phyloP scores from a whole-genome alignment of 306 rosid species.

The Pachyrhizus erosus region DNA sequence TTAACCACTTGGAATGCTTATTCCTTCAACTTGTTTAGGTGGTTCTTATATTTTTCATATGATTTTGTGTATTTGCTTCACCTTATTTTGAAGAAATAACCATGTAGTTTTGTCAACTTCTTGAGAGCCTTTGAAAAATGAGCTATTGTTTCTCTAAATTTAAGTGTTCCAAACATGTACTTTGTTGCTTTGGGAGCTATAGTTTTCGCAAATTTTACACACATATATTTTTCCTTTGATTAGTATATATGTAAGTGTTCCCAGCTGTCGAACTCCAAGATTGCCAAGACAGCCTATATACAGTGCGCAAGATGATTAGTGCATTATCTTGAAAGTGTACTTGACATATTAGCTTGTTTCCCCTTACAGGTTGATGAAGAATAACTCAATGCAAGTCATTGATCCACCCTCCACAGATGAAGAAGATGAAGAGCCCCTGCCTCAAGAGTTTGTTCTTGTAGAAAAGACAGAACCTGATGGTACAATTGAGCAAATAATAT shows the following conservation, averaged over 20 bases:
- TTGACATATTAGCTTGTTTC: constrained; percentile 10
- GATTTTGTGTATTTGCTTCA: neutral
- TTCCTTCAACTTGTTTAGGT: constrained; percentile 7
- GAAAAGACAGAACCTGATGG: constrained; percentile 86
- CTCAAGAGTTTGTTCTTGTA: constrained; percentile 86
- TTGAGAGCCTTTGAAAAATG: neutral
- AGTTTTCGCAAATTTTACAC: neutral
- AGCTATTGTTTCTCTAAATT: neutral
- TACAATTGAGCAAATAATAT: constrained; percentile 79
- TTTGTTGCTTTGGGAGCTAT: neutral
- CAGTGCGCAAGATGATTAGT: constrained; percentile 21
- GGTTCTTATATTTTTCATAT: constrained; percentile 12
- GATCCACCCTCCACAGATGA: constrained; percentile 62
- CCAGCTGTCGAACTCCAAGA: constrained; percentile 18
- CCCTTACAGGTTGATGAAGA: constrained; percentile 65
- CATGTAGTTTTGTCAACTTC: neutral
- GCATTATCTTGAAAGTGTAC: constrained; percentile 10
- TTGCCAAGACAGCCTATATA: neutral
- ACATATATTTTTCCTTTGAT: too few species aligned
- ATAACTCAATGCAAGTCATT: constrained; percentile 70
- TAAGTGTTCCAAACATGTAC: neutral
- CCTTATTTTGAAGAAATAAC: neutral
- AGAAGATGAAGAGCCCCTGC: constrained; percentile 77
- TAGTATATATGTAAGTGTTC: neutral
- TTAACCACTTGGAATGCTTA: constrained; percentile 12